Evolutionary conservation across 2,329 filamentous ascomycete genomes (phyloP), one percentile per base, ranked within the genome.

Genomic region (Penicillium crustosum): DNA sequence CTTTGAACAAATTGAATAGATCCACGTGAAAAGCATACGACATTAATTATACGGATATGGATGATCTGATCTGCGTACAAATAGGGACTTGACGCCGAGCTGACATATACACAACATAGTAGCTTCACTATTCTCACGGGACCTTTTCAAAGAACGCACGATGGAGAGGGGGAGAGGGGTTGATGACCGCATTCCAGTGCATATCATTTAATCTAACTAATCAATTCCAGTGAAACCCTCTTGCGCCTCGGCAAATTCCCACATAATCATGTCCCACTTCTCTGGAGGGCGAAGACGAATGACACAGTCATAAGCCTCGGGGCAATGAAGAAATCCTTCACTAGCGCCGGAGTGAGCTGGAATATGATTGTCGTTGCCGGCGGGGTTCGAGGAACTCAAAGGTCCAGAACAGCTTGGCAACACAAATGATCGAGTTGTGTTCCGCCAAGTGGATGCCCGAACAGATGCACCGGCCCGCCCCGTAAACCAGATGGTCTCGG

Each of bases 401-500:
- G 7, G 42, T 25, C 52, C 35, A 54, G 15, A 54, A n/a, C n/a
- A 54, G 15, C n/a, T 49, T 54, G 25, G 43, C 42, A 23, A 54
- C 12, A 1, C 17, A 15, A 2, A 48, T 29, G 13, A 49, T 38
- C 6, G 41, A 36, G 17, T 54, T 49, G 8, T 43, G 23, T 23
- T 54, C 52, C 12, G 52, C 52, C 13, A 49, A 19, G 42, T 54
- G 52, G 6, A 54, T 54, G n/a, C 25, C 43, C 6, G 51, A 33
- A 8, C 51, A 53, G 25, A 53, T 39, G 9, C 52, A 33, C 2
- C 51, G 43, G 31, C 35, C 52, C 31, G 52, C 33, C 1, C 52
- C 52, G 23, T 49, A 41, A 25, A 43, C 43, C 19, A 47, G 10
- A 7, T 54, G 43, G 6, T 54, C 43, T 9, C 51, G 43, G 7